These are phyloP conservation scores for Dioszegia crocea DNA, from an alignment of 768 basidiomycete species.

Conservation along the genomic window DNA sequence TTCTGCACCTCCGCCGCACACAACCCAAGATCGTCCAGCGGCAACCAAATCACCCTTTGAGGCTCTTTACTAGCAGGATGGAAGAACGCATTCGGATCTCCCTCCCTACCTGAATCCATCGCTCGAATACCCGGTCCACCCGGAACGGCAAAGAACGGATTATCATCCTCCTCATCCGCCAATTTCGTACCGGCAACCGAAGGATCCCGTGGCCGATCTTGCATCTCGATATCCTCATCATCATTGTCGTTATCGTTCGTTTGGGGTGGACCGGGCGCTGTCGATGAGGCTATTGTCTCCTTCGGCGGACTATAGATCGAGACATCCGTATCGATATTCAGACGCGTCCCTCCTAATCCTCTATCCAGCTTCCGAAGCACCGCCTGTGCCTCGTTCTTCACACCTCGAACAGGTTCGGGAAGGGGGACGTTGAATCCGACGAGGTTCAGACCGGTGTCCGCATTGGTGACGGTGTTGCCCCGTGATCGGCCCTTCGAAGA, in stretches of 20 bases:
- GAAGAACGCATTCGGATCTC: conserved; percentile 57
- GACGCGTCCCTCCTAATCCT: not conserved
- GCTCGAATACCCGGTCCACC: conserved; percentile 35
- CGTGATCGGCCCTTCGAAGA: not conserved
- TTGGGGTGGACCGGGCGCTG: conserved; percentile 4
- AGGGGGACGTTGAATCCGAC: conserved; percentile 6
- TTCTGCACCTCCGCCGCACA: conserved; percentile 60
- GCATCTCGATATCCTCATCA: conserved; percentile 9
- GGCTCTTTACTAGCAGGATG: conserved; percentile 74
- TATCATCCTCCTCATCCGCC: conserved; percentile 26
- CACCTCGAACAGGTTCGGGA: conserved; percentile 4
- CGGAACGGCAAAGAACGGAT: conserved; percentile 35
- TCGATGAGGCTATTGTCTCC: not conserved
- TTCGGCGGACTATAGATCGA: not conserved
- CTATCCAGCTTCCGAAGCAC: not conserved
- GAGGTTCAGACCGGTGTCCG: conserved; percentile 12
- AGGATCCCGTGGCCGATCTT: not conserved
- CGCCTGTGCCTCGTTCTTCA: not conserved
- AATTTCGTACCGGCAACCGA: not conserved
- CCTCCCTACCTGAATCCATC: conserved; percentile 13
- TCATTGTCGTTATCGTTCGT: not conserved
- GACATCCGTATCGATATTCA: conserved; percentile 4
- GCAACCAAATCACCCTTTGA: conserved; percentile 80
- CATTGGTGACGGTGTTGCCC: not conserved
- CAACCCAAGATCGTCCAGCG: conserved; percentile 65